Evolutionary conservation across 2,329 filamentous ascomycete genomes (phyloP).

Genomic region (Cercospora zeina): DNA sequence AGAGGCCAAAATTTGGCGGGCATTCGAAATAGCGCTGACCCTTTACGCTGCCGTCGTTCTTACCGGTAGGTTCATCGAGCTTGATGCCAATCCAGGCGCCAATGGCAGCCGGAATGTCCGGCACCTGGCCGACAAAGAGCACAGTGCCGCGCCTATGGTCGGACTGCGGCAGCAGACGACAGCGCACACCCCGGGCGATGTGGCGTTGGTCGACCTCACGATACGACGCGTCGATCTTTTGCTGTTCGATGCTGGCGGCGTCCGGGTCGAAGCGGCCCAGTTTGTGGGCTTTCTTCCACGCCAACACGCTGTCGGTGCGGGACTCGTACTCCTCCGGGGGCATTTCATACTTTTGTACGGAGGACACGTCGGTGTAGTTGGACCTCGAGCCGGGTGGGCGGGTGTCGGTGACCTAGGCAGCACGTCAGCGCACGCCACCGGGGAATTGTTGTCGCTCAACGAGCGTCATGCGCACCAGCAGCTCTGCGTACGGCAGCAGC

Average conservation of each 20-base stretch:
- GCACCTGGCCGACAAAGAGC: conserved; percentile 70
- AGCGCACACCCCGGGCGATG: conserved; percentile 47
- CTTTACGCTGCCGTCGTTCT: conserved; percentile 74
- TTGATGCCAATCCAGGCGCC: conserved; percentile 68
- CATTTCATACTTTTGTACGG: conserved; percentile 87
- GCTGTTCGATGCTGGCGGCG: conserved; percentile 70
- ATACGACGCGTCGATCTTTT: conserved; percentile 67
- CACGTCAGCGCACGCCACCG: conserved; percentile 54
- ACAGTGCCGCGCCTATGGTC: conserved; percentile 70
- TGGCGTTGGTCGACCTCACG: conserved; percentile 68
- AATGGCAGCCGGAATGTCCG: conserved; percentile 66
- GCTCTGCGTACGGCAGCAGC: conserved; percentile 72
- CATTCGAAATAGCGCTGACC: conserved; percentile 70
- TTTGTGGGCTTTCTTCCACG: conserved; percentile 94
- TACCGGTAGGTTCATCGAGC: conserved; percentile 77
- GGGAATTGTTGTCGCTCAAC: not conserved
- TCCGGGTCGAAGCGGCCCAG: conserved; percentile 94
- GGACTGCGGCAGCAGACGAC: conserved; percentile 57
- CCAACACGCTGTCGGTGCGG: conserved; percentile 82
- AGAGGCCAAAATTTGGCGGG: conserved; percentile 69
- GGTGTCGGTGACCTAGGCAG: conserved; percentile 69
- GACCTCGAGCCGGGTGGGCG: conserved; percentile 72
- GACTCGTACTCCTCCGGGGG: conserved; percentile 82
- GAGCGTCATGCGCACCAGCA: conserved; percentile 81
- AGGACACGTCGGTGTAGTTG: conserved; percentile 78